Evolutionary conservation across 331 rosid species (phyloP).

Genomic region (Ulmus americana): DNA sequence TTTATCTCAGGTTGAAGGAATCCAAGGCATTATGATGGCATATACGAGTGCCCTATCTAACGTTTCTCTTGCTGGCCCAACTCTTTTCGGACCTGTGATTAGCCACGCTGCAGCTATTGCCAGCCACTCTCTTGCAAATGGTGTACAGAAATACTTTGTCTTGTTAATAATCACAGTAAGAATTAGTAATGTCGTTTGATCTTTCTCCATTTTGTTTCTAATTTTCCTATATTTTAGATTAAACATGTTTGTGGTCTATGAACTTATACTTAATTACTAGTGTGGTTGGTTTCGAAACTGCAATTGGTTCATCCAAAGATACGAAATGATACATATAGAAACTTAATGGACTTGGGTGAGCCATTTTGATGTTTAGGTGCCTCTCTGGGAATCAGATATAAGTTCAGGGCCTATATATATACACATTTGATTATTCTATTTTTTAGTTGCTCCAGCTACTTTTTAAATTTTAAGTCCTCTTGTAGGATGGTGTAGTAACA

Average conservation of each 20-base stretch:
- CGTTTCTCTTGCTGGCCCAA: constrained; percentile 98
- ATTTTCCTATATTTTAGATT: not conserved
- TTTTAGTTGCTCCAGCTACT: constrained; percentile 11
- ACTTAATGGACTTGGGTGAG: too few relatives aligned
- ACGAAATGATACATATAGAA: too few relatives aligned
- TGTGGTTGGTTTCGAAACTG: not conserved
- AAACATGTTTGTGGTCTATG: too few relatives aligned
- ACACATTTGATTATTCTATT: not conserved
- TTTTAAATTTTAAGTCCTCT: constrained; percentile 27
- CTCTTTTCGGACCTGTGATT: constrained; percentile 96
- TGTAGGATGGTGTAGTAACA: constrained; percentile 96
- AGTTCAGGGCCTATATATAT: too few relatives aligned
- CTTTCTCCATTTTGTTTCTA: constrained; percentile 5
- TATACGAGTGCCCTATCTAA: constrained; percentile 88
- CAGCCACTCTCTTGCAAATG: constrained; percentile 77
- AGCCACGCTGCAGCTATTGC: constrained; percentile 83
- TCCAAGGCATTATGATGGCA: constrained; percentile 94
- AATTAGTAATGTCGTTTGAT: constrained; percentile 11
- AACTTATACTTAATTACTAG: too few relatives aligned
- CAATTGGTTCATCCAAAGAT: not conserved
- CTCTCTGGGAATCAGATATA: too few relatives aligned
- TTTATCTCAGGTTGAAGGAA: constrained; percentile 85
- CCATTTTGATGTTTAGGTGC: too few relatives aligned
- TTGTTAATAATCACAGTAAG: constrained; percentile 96
- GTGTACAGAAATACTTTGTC: constrained; percentile 76